Percentiles rank a stretch among this genome's conserved stretches.
Evolutionary conservation across 2,329 filamentous ascomycete genomes (phyloP).

Genomic region (Aspergillus neotritici): DNA sequence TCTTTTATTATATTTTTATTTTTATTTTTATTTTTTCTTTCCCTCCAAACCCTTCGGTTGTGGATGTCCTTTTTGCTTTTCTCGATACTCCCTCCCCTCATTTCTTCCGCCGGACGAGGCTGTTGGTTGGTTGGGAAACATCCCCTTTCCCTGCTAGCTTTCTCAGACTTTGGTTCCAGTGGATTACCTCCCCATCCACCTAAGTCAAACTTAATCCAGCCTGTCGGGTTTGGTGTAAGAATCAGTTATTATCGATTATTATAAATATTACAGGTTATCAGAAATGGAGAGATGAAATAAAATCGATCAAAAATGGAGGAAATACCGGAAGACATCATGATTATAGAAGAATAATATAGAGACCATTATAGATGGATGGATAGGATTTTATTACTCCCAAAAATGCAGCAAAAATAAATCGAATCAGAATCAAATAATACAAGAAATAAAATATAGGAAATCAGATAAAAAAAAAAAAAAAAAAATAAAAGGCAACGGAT

Average conservation of each 20-base stretch:
- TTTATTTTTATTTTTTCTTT: background rate
- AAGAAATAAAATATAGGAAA: too few species aligned
- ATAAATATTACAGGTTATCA: too few species aligned
- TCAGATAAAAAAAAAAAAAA: slow-evolving; percentile 2
- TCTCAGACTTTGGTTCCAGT: background rate
- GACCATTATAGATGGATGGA: too few species aligned
- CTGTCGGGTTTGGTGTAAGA: slow-evolving; percentile 30
- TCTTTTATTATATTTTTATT: background rate
- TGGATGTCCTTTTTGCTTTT: background rate
- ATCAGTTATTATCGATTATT: too few species aligned
- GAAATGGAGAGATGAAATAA: background rate
- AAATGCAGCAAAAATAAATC: too few species aligned
- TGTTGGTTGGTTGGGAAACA: too few species aligned
- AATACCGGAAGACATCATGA: too few species aligned
- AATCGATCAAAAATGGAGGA: background rate
- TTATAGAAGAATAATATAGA: too few species aligned
- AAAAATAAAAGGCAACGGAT: slow-evolving; percentile 9
- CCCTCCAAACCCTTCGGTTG: background rate
- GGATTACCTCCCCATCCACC: slow-evolving; percentile 20
- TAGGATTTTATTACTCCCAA: too few species aligned
- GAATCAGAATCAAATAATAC: too few species aligned
- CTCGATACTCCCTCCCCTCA: background rate
- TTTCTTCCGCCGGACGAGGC: background rate
- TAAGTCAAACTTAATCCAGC: slow-evolving; percentile 35
- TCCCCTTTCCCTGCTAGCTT: background rate